Base-by-base conservation (phyloP, 2,329 filamentous ascomycete genomes). In the Graphilbum ipis-grandicollis region DNA sequence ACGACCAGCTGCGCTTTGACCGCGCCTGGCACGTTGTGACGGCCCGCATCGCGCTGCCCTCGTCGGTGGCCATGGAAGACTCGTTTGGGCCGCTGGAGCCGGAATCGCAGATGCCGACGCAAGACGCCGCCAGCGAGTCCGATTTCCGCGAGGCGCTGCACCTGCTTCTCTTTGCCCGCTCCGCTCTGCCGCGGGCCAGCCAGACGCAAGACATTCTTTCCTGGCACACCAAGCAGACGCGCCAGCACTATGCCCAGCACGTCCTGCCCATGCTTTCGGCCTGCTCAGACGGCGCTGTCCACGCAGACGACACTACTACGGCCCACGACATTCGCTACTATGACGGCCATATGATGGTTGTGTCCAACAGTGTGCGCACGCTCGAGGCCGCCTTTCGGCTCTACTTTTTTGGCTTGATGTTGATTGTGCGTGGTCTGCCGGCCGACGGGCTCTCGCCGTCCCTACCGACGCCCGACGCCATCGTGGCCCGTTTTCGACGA, bases 11-110 rank as follows among this genome's bases (percentile, higher is more conserved):
- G 37, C 61, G 60, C 43, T 75, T 66, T 61, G 70, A 76, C 48
- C 58, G 66, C 42, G 69, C 72, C 40, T 78, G 74, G 74, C 67
- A 73, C 48, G 55, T 60, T 21, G 71, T 76, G 41, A 76, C 71
- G 14, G 60, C 66, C 22, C 59, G 58, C 25, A 66, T 78, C 33
- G 60, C 63, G 33, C 57, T 78, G 18, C 68, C 71, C 9, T 52
- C 61, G n/a, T 68, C 66, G 9, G 65, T 68, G 31, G 56, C 68
- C 2, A 60, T 57, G 8, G 65, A 71, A 47, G 66, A 70, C 47
- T 66, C 64, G 19, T 69, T 69, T 47, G 67, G 66, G 22, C 53
- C 59, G 18, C 49, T 66, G 34, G 50, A 56, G 28, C 54, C 63
- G 14, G 58, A 59, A 44, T 54, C 53, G 8, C 54, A 59, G 43